phyloP scores from a whole-genome alignment of 257 asterid genomes.

The Gentiana straminea region DNA sequence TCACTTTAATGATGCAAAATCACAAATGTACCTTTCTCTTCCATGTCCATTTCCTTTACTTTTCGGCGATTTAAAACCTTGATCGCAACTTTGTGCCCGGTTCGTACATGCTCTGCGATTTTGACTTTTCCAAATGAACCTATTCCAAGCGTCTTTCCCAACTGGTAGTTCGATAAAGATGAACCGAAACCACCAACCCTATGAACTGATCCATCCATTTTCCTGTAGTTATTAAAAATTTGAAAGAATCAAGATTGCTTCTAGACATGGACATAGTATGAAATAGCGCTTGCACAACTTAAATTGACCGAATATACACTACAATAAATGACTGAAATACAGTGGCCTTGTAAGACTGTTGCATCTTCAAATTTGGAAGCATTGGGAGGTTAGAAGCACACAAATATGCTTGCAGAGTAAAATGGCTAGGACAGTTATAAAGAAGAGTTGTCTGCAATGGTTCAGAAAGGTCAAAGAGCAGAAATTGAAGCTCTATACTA shows the following conservation, averaged over 20 bases:
- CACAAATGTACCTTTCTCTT: constrained; percentile 58
- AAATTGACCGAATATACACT: too few species aligned
- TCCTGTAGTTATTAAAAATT: constrained; percentile 19
- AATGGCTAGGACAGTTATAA: constrained; percentile 83
- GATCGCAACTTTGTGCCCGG: constrained; percentile 84
- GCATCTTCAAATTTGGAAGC: constrained; percentile 89
- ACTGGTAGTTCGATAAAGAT: constrained; percentile 69
- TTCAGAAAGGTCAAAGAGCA: constrained; percentile 58
- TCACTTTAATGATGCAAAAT: neutral
- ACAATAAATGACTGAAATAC: too few species aligned
- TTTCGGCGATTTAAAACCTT: constrained; percentile 85
- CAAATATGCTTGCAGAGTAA: constrained; percentile 86
- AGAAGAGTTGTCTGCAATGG: constrained; percentile 65
- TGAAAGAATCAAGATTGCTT: neutral
- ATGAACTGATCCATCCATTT: constrained; percentile 64
- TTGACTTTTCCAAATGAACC: constrained; percentile 90
- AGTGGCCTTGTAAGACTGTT: constrained; percentile 2
- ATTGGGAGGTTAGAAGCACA: constrained; percentile 91
- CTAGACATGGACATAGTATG: too few species aligned
- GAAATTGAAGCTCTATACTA: constrained; percentile 77
- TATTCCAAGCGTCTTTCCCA: constrained; percentile 85
- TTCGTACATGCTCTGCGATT: constrained; percentile 73
- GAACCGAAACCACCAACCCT: constrained; percentile 51
- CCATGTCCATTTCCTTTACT: constrained; percentile 65
- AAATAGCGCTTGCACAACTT: too few species aligned